These are phyloP conservation scores for Pholiota adiposa DNA, from an alignment of 1,284 basidiomycete genomes.

Conservation along the genomic window DNA sequence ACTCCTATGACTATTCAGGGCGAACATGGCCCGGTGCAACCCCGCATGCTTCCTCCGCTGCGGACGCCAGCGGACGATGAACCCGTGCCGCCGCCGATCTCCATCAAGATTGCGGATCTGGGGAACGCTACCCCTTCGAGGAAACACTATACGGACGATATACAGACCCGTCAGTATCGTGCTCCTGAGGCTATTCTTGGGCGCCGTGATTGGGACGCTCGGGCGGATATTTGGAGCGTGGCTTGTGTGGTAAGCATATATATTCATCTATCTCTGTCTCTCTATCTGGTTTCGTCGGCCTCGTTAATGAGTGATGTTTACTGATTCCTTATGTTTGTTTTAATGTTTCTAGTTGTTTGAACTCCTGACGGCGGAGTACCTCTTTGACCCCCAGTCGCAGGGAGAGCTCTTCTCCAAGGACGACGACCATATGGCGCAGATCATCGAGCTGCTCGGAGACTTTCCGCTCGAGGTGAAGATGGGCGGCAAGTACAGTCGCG, in stretches of 20 bases:
- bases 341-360: constrained; percentile 62
- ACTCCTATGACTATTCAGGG: neutral
- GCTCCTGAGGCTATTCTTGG: constrained; percentile 91
- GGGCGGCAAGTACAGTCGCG: constrained; percentile 82
- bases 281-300: neutral
- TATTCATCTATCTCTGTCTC: constrained; percentile 2
- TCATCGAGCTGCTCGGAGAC: constrained; percentile 87
- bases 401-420: constrained; percentile 88
- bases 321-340: constrained; percentile 1
- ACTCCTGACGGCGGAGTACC: constrained; percentile 84
- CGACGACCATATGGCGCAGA: constrained; percentile 94
- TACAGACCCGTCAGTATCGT: constrained; percentile 93
- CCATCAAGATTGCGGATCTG: constrained; percentile 91
- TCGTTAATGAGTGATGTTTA: neutral
- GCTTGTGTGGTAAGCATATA: constrained; percentile 71
- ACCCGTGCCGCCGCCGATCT: constrained; percentile 51
- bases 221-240: constrained; percentile 88
- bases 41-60: constrained; percentile 24
- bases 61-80: constrained; percentile 24
- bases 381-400: constrained; percentile 87
- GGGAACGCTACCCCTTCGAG: constrained; percentile 86
- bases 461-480: constrained; percentile 74
- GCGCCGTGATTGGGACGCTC: constrained; percentile 82
- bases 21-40: constrained; percentile 9
- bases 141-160: constrained; percentile 90